Conservation (phyloP, 1,284 basidiomycete species). For the Exobasidium cylindrosporum region DNA sequence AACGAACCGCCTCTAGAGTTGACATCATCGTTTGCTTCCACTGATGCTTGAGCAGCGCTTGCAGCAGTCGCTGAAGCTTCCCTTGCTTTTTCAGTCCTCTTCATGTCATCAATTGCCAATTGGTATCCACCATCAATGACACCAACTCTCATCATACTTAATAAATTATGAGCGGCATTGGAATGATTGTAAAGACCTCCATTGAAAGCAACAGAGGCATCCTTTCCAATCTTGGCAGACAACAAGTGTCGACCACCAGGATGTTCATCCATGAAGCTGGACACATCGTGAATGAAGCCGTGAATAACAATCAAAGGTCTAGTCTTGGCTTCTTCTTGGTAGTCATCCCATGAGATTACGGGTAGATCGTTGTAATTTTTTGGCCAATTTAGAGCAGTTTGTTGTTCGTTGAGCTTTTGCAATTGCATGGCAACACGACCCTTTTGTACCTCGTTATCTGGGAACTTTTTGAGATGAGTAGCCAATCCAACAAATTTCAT, state of each 20-base stretch:
- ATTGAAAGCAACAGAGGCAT: slow-evolving; percentile 51
- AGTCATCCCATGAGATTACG: slow-evolving; percentile 54
- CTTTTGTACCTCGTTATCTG: slow-evolving; percentile 54
- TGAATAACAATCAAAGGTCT: slow-evolving; percentile 47
- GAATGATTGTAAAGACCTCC: slow-evolving; percentile 54
- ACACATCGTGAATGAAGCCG: slow-evolving; percentile 53
- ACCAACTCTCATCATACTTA: slow-evolving; percentile 54
- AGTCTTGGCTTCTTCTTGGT: slow-evolving; percentile 49
- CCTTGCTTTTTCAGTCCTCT: slow-evolving; percentile 7
- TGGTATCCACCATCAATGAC: slow-evolving; percentile 53
- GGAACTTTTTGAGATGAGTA: slow-evolving; percentile 52
- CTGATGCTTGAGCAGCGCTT: slow-evolving; percentile 15
- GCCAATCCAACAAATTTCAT: slow-evolving; percentile 48
- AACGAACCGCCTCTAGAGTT: background rate
- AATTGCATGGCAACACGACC: slow-evolving; percentile 52
- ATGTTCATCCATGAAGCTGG: slow-evolving; percentile 51
- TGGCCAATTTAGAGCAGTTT: slow-evolving; percentile 40
- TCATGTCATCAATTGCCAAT: slow-evolving; percentile 22
- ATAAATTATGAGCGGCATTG: slow-evolving; percentile 52
- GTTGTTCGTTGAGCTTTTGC: slow-evolving; percentile 35
- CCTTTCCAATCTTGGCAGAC: slow-evolving; percentile 47
- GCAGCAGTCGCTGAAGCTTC: slow-evolving; percentile 23
- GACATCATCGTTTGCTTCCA: slow-evolving; percentile 18
- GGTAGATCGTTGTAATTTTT: slow-evolving; percentile 48
- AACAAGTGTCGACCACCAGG: slow-evolving; percentile 51